phyloP scores from a whole-genome alignment of 208 protist genomes.

The Leishmania gerbilli region DNA sequence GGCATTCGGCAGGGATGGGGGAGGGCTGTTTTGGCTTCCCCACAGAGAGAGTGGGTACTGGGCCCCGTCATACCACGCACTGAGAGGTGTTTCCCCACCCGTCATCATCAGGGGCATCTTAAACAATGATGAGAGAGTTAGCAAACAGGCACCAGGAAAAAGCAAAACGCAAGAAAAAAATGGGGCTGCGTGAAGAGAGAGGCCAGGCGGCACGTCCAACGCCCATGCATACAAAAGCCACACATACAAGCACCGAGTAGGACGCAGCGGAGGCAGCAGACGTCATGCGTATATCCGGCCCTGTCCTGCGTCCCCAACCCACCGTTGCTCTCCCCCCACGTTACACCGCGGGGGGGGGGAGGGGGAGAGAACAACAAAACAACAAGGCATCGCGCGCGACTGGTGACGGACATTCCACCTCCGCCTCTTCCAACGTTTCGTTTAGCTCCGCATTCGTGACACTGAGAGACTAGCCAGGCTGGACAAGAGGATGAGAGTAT shows the following conservation, averaged over 20 bases:
- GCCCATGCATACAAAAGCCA: background rate
- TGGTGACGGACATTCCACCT: background rate
- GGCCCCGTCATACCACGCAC: background rate
- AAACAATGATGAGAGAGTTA: background rate
- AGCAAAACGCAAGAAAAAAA: background rate
- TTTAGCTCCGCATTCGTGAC: constrained; percentile 7
- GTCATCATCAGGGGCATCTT: background rate
- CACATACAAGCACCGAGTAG: background rate
- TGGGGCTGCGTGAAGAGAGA: background rate
- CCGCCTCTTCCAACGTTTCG: background rate
- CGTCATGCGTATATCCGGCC: background rate
- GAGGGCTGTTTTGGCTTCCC: background rate
- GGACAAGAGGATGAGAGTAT: background rate
- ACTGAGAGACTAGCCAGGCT: background rate
- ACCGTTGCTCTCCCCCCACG: background rate
- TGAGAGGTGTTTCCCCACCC: background rate
- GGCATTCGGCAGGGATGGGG: background rate
- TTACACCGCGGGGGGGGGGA: background rate
- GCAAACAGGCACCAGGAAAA: background rate
- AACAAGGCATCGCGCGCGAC: background rate
- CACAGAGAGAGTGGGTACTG: background rate
- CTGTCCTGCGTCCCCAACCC: background rate
- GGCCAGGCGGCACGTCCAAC: background rate
- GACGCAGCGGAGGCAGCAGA: background rate
- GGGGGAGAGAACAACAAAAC: background rate